Base-by-base conservation (phyloP, 2,329 filamentous ascomycete species). In the Ophiostoma australiae region DNA sequence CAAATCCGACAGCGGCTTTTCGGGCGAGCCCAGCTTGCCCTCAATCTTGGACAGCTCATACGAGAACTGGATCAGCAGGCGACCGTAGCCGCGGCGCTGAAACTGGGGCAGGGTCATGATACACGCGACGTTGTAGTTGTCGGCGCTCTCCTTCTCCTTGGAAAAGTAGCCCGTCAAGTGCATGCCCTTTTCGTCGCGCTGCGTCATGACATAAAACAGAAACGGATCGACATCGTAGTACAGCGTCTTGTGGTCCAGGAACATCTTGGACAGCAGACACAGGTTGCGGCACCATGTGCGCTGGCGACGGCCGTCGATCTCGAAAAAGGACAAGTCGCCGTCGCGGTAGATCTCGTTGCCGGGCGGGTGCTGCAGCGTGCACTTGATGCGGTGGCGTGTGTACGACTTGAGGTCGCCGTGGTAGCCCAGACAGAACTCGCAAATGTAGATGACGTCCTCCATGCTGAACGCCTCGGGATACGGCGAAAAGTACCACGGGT, bases 201-300 rank as follows among this genome's bases (percentile, higher is more conserved):
- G 90, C 35, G 92, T 92, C 94, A 99, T 97, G 79, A 97, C 94
- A 81, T 99, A 99, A 83, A 99, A 99, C 48, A 99, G 82, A 78
- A 99, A 99, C 0, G 95, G 95, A 74, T 99, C 95, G n/a, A 99
- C 95, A 76, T 99, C 95, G 82, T 99, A 99, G 83, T 97, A 99
- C 8, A 99, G 88, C 5, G 95, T 98, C 81, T 99, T 99, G 80
- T 97, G 96, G 75, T 97, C 95, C 52, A 99, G 85, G 78, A 99
- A 99, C 81, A 98, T 92, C 78, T 99, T 99, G 31, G 91, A 95
- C 20, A 99, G 84, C 11, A 99, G 84, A 79, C 95, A 99, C 5
- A 99, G 85, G 76, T 99, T 99, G 69, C 96, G 91, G 77, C 95
- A 99, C 89, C 95, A 99, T 0, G 94, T 97, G 4, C 94, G 88